These are phyloP conservation scores for Paulownia fortunei DNA, from an alignment of 257 asterid genomes.

Conservation along the genomic window DNA sequence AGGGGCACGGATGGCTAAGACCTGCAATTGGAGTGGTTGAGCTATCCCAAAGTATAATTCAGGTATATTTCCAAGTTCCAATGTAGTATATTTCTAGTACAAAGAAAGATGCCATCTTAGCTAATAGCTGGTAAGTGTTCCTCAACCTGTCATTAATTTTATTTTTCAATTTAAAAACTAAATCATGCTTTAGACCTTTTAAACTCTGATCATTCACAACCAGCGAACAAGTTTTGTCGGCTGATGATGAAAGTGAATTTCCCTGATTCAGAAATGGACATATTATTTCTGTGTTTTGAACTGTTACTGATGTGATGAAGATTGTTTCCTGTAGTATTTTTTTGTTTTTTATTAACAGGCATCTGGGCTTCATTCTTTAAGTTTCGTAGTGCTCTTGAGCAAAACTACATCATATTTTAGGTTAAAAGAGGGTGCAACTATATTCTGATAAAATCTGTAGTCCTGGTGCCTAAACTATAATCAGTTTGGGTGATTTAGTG, in stretches of 20 bases:
- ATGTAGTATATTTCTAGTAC: slow-evolving; percentile 1
- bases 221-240: background rate
- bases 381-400: background rate
- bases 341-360: background rate
- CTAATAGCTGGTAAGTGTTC: slow-evolving; percentile 2
- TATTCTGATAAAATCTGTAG: background rate
- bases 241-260: background rate
- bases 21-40: slow-evolving; percentile 98
- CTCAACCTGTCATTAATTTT: slow-evolving; percentile 5
- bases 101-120: slow-evolving; percentile 25
- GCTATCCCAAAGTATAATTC: slow-evolving; percentile 90
- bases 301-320: background rate
- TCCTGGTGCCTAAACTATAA: background rate
- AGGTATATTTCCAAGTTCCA: slow-evolving; percentile 53
- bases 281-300: background rate
- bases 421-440: background rate
- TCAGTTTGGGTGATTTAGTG: background rate
- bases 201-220: slow-evolving; percentile 3
- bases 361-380: background rate
- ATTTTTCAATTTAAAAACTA: background rate
- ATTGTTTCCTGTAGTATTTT: background rate
- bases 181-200: slow-evolving; percentile 20
- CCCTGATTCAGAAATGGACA: background rate
- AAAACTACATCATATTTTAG: background rate
- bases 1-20: slow-evolving; percentile 97